Conservation (phyloP, 2,329 filamentous ascomycete genomes). For the Fusarium tuaranense region DNA sequence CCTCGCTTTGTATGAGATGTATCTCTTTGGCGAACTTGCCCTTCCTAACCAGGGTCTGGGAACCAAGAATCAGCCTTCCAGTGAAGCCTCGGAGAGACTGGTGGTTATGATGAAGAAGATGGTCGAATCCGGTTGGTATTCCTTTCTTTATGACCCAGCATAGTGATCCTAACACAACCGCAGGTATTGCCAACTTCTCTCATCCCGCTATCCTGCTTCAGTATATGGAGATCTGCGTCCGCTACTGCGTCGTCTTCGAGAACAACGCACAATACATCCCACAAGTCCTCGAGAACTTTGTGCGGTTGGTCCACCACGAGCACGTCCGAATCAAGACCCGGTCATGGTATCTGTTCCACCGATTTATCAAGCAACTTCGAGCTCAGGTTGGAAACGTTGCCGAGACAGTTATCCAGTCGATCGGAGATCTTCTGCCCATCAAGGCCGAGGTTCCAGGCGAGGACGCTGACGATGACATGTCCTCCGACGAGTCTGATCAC, state of each 20-base stretch:
- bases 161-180: slow-evolving; percentile 35
- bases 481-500: slow-evolving; percentile 90
- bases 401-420: slow-evolving; percentile 89
- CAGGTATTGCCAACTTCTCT: slow-evolving; percentile 85
- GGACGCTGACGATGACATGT: slow-evolving; percentile 89
- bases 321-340: slow-evolving; percentile 88
- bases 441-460: slow-evolving; percentile 87
- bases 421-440: slow-evolving; percentile 88
- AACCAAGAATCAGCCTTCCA: slow-evolving; percentile 84
- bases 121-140: slow-evolving; percentile 85
- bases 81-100: slow-evolving; percentile 82
- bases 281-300: slow-evolving; percentile 89
- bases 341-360: slow-evolving; percentile 97
- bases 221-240: slow-evolving; percentile 98
- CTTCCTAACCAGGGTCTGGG: slow-evolving; percentile 89
- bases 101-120: slow-evolving; percentile 95
- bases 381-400: slow-evolving; percentile 88
- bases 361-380: slow-evolving; percentile 89
- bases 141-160: background rate
- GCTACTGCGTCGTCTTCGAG: slow-evolving; percentile 94
- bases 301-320: slow-evolving; percentile 87
- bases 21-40: slow-evolving; percentile 93
- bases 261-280: slow-evolving; percentile 84
- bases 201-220: slow-evolving; percentile 94
- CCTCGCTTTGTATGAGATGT: slow-evolving; percentile 94